Evolutionary conservation across 352 stramenopile genomes (phyloP).

Genomic region (Globisporangium emineosum): DNA sequence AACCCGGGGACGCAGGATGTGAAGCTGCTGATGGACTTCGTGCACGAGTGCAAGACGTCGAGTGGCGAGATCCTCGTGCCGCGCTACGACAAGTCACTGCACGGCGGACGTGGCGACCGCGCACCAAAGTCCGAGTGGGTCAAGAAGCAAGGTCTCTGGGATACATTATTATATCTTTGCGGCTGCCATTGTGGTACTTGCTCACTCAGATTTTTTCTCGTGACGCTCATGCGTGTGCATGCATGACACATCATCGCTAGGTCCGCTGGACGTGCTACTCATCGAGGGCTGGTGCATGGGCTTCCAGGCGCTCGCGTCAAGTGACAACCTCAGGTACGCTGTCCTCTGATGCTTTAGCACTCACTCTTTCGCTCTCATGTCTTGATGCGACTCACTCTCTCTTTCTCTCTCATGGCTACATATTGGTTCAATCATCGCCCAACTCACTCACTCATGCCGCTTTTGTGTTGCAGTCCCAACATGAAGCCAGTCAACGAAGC

Average conservation of each 20-base stretch:
- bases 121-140: conserved; percentile 54
- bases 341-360: neutral
- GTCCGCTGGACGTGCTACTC: conserved; percentile 73
- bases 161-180: neutral
- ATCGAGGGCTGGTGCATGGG: conserved; percentile 87
- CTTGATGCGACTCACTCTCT: too few species aligned
- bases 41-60: conserved; percentile 54
- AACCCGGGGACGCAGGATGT: conserved; percentile 84
- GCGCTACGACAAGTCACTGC: conserved; percentile 78
- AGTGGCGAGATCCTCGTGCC: conserved; percentile 47
- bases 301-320: conserved; percentile 55
- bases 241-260: conserved; percentile 22
- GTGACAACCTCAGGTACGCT: conserved; percentile 37
- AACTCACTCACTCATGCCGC: neutral
- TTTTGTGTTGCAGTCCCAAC: conserved; percentile 32
- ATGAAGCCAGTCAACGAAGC: conserved; percentile 66
- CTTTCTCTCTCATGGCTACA: neutral
- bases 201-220: neutral
- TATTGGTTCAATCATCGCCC: neutral
- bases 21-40: conserved; percentile 52
- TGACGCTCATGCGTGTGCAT: neutral
- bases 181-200: neutral
- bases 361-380: neutral
- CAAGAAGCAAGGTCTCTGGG: conserved; percentile 57
- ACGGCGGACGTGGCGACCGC: conserved; percentile 72